Conservation (phyloP, 1,139 yeast species). For the Geotrichum australiense region DNA sequence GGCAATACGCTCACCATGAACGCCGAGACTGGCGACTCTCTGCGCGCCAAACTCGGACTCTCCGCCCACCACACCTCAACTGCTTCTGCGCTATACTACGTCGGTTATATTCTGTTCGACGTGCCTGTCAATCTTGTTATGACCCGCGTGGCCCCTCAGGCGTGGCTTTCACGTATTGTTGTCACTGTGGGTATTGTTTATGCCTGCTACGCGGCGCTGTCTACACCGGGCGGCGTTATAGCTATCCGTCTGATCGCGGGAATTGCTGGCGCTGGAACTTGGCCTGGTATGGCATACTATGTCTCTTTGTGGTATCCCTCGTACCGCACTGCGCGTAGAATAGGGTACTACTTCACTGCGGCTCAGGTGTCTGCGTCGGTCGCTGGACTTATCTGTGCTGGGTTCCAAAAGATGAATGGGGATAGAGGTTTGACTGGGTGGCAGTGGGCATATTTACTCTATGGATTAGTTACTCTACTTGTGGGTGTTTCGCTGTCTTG, state of each 20-base stretch:
- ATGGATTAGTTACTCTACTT: constrained; percentile 64
- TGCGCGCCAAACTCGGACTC: constrained; percentile 47
- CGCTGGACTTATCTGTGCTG: constrained; percentile 81
- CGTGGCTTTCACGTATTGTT: constrained; percentile 77
- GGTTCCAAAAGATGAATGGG: constrained; percentile 78
- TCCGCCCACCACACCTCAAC: constrained; percentile 55
- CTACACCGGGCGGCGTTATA: constrained; percentile 50
- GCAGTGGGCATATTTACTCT: constrained; percentile 81
- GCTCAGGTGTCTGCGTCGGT: constrained; percentile 84
- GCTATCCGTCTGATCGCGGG: constrained; percentile 74
- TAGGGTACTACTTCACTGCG: constrained; percentile 86
- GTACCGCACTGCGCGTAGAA: constrained; percentile 66
- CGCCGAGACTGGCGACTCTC: constrained; percentile 52
- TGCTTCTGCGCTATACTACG: constrained; percentile 76
- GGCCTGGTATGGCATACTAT: constrained; percentile 92
- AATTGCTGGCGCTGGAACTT: constrained; percentile 78
- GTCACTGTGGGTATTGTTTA: constrained; percentile 71
- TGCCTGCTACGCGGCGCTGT: constrained; percentile 59
- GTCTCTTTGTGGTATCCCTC: constrained; percentile 82
- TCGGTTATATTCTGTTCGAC: constrained; percentile 76
- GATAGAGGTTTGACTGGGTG: constrained; percentile 66
- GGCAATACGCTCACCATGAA: constrained; percentile 85
- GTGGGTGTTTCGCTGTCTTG: constrained; percentile 61
- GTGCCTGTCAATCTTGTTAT: constrained; percentile 80
- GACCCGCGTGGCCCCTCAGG: constrained; percentile 79